These are phyloP conservation scores for Boechera retrofracta DNA, from an alignment of 345 rosid species.

Conservation along the genomic window DNA sequence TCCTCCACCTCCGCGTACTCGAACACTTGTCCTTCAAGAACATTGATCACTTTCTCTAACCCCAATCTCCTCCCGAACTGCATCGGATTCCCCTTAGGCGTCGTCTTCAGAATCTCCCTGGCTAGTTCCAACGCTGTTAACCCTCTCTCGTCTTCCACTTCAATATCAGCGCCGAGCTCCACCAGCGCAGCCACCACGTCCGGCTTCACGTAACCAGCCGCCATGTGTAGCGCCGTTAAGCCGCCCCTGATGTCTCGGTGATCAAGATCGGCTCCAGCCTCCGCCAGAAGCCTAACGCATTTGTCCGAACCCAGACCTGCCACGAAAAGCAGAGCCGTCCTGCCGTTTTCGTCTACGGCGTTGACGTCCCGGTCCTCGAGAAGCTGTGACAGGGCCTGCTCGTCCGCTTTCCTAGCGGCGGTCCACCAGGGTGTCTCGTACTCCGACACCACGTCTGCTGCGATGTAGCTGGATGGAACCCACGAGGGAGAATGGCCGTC, in stretches of 20 bases:
- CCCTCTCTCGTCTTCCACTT: conserved; percentile 69
- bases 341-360: conserved; percentile 77
- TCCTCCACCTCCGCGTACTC: conserved; percentile 88
- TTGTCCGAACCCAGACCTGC: conserved; percentile 82
- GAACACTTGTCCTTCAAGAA: conserved; percentile 60
- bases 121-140: conserved; percentile 77
- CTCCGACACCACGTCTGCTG: conserved; percentile 85
- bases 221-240: conserved; percentile 88
- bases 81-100: conserved; percentile 83
- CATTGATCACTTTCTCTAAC: conserved; percentile 63
- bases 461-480: conserved; percentile 73
- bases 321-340: conserved; percentile 84
- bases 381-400: conserved; percentile 54
- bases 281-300: conserved; percentile 70
- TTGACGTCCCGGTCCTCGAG: conserved; percentile 65
- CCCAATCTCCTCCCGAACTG: conserved; percentile 80
- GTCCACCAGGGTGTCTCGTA: conserved; percentile 96
- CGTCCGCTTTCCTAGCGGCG: conserved; percentile 90
- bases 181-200: conserved; percentile 60
- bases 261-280: conserved; percentile 73
- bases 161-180: conserved; percentile 77
- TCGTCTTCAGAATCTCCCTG: conserved; percentile 64
- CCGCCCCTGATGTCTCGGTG: conserved; percentile 74
- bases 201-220: conserved; percentile 83
- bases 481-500: conserved; percentile 89